phyloP scores from a whole-genome alignment of 2,329 filamentous ascomycete genomes.

The Aspergillus versicolor region DNA sequence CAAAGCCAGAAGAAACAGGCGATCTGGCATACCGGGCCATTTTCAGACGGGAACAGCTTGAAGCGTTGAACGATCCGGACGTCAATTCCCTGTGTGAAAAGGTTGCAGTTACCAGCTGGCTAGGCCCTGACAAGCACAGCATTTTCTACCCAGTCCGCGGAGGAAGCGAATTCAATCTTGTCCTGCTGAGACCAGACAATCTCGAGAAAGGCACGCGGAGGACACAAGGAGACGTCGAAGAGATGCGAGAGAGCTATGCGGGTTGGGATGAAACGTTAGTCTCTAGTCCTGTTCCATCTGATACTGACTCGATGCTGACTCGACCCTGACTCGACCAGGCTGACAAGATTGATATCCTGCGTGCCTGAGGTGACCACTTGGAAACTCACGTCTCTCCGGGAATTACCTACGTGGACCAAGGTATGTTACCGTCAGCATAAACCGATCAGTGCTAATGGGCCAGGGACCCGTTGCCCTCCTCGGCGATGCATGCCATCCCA shows the following conservation, averaged over 20 bases:
- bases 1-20: conserved; percentile 55
- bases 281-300: neutral
- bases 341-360: neutral
- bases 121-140: conserved; percentile 60
- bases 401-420: conserved; percentile 44
- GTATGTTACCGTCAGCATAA: neutral
- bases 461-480: conserved; percentile 18
- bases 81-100: conserved; percentile 44
- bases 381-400: conserved; percentile 55
- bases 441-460: neutral
- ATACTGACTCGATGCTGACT: neutral
- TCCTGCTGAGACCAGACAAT: conserved; percentile 61
- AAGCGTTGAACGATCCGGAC: conserved; percentile 43
- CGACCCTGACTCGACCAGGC: neutral
- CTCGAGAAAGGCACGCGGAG: conserved; percentile 23
- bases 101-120: conserved; percentile 58
- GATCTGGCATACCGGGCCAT: conserved; percentile 65
- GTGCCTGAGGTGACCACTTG: conserved; percentile 57
- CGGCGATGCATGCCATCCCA: neutral
- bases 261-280: conserved; percentile 36
- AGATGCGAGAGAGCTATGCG: conserved; percentile 59
- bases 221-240: conserved; percentile 53
- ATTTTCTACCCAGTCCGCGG: conserved; percentile 62
- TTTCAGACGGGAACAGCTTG: conserved; percentile 33
- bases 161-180: conserved; percentile 62